Conservation (phyloP, 495 filamentous ascomycete genomes). For the Cladorrhinum samala region DNA sequence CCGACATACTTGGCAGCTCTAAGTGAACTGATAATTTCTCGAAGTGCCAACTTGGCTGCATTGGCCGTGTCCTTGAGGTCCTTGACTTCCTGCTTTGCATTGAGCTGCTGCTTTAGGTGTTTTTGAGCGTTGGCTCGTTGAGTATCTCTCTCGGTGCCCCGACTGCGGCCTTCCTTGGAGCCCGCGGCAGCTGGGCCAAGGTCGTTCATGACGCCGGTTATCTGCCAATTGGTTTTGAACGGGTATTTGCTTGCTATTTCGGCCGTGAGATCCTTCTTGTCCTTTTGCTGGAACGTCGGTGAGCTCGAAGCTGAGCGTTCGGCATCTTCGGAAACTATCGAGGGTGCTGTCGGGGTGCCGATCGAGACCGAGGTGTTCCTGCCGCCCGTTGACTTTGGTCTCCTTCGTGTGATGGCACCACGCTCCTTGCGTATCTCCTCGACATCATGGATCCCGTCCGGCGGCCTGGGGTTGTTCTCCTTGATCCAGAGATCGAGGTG, state of each 20-base stretch:
- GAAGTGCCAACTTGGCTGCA: conserved; percentile 77
- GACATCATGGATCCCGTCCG: conserved; percentile 82
- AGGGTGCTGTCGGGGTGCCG: conserved; percentile 33
- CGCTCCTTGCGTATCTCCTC: conserved; percentile 78
- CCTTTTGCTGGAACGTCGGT: conserved; percentile 30
- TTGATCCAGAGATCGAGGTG: conserved; percentile 89
- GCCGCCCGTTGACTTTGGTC: conserved; percentile 57
- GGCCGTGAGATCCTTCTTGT: conserved; percentile 38
- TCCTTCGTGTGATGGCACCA: conserved; percentile 74
- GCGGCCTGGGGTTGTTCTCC: conserved; percentile 73
- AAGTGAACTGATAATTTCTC: conserved; percentile 71
- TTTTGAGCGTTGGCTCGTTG: too few relatives aligned
- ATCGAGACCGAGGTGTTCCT: conserved; percentile 41
- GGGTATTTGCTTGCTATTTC: conserved; percentile 52
- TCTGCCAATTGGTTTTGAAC: conserved; percentile 58
- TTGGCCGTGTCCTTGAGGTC: conserved; percentile 65
- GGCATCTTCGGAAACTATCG: conserved; percentile 20
- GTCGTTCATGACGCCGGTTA: conserved; percentile 76
- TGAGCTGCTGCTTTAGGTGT: conserved; percentile 53
- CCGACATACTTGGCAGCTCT: conserved; percentile 69
- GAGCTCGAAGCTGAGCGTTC: conserved; percentile 25
- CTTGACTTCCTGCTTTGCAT: conserved; percentile 50
- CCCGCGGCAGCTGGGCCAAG: too few relatives aligned
- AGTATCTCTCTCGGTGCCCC: too few relatives aligned
- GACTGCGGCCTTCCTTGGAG: too few relatives aligned